These are phyloP conservation scores for Sextonia rubra DNA, from an alignment of 164 flowering plant species.

Conservation along the genomic window DNA sequence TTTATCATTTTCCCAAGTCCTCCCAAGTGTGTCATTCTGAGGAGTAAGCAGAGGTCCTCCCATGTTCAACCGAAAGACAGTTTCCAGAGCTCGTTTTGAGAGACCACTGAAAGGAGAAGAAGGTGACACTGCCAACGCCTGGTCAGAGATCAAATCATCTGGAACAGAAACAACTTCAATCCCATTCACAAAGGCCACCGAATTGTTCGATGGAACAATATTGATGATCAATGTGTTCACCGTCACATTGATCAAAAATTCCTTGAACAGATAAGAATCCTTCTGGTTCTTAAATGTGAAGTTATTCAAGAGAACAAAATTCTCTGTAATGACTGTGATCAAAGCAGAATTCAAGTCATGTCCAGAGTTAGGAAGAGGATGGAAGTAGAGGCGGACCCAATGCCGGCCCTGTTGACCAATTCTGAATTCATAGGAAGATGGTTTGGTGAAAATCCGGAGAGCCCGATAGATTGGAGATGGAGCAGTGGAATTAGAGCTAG, in stretches of 20 bases:
- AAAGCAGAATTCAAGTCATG: constrained; percentile 16
- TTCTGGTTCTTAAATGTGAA: constrained; percentile 22
- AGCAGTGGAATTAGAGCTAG: constrained; percentile 40
- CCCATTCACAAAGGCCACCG: constrained; percentile 72
- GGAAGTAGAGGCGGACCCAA: constrained; percentile 32
- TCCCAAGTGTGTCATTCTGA: constrained; percentile 63
- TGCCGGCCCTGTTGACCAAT: constrained; percentile 59
- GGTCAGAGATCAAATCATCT: constrained; percentile 50
- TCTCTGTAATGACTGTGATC: constrained; percentile 23
- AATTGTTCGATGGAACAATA: constrained; percentile 62
- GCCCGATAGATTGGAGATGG: constrained; percentile 59
- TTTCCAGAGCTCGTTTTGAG: constrained; percentile 57
- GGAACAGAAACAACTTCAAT: constrained; percentile 83
- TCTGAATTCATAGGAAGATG: constrained; percentile 53
- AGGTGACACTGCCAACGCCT: constrained; percentile 47
- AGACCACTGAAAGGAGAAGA: constrained; percentile 43
- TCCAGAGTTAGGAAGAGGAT: constrained; percentile 16
- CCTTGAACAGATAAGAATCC: constrained; percentile 52
- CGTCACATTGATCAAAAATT: constrained; percentile 65
- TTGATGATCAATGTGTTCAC: constrained; percentile 40
- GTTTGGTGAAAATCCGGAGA: constrained; percentile 49
- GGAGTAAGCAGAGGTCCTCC: constrained; percentile 78
- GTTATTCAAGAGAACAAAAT: constrained; percentile 26
- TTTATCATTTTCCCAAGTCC: constrained; percentile 30
- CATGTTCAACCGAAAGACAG: constrained; percentile 73